Conservation (phyloP, 495 filamentous ascomycete genomes). For the Aeminium ludgeri region DNA sequence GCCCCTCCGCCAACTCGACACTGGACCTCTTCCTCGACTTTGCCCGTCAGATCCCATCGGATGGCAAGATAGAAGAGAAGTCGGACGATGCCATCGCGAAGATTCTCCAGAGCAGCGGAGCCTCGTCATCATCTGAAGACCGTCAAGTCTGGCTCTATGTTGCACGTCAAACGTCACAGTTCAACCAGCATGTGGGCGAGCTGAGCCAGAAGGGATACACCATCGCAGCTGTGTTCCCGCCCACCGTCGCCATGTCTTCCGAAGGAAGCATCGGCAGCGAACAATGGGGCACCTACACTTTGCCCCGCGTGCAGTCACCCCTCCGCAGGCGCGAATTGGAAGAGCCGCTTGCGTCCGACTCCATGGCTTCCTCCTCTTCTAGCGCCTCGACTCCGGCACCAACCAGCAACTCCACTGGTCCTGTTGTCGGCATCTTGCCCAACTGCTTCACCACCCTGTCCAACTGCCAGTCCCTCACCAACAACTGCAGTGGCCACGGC, state of each 20-base stretch:
- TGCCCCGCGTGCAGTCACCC: conserved; percentile 8
- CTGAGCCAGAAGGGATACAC: too few relatives aligned
- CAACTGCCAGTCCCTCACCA: conserved; percentile 44
- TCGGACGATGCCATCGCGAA: too few relatives aligned
- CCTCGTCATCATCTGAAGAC: too few relatives aligned
- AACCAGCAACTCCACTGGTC: conserved; percentile 11
- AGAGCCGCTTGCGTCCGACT: conserved; percentile 2
- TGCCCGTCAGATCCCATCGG: background rate
- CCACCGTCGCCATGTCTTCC: too few relatives aligned
- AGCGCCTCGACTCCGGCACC: conserved; percentile 12
- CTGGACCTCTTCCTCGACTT: background rate
- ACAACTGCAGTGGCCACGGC: conserved; percentile 63
- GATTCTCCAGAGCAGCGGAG: too few relatives aligned
- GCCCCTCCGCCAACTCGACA: conserved; percentile 1
- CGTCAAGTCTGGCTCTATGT: too few relatives aligned
- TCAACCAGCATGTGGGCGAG: too few relatives aligned
- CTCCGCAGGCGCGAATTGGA: conserved; percentile 8
- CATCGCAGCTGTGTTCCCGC: too few relatives aligned
- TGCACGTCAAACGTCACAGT: too few relatives aligned
- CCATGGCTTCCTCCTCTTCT: background rate
- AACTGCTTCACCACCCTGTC: conserved; percentile 48
- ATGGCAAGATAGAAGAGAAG: too few relatives aligned
- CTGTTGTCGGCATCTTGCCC: conserved; percentile 28
- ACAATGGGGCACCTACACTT: conserved; percentile 13
- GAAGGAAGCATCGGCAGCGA: too few relatives aligned